Conservation (phyloP, 208 protist species). For the Trypanosoma caninum region DNA sequence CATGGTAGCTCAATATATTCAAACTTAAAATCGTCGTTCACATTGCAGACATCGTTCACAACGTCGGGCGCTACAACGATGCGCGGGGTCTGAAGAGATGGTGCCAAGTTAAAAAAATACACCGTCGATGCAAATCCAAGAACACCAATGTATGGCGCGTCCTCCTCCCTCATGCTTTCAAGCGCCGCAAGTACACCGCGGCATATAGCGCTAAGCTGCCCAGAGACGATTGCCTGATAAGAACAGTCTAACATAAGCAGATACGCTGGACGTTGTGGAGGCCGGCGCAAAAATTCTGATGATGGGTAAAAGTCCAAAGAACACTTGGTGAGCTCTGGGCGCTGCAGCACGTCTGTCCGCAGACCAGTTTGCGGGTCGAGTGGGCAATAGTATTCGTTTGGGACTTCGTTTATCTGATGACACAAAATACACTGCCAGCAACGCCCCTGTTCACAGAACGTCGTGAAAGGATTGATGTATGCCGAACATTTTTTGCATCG, state of each 20-base stretch:
- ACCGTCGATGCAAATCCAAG: slow-evolving; percentile 79
- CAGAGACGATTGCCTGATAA: slow-evolving; percentile 81
- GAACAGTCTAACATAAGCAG: slow-evolving; percentile 96
- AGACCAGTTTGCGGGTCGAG: slow-evolving; percentile 85
- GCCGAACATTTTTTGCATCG: slow-evolving; percentile 87
- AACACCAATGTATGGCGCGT: slow-evolving; percentile 80
- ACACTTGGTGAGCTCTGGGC: slow-evolving; percentile 90
- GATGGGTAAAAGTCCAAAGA: slow-evolving; percentile 94
- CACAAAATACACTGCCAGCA: slow-evolving; percentile 96
- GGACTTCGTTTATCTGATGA: slow-evolving; percentile 89
- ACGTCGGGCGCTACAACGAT: slow-evolving; percentile 88
- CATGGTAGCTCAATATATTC: slow-evolving; percentile 82
- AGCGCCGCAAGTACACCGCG: slow-evolving; percentile 60
- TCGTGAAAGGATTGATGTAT: slow-evolving; percentile 98
- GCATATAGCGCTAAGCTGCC: slow-evolving; percentile 76
- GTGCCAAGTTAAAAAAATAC: slow-evolving; percentile 93
- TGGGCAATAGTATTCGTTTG: slow-evolving; percentile 72
- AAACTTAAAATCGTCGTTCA: slow-evolving; percentile 82
- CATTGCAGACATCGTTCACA: slow-evolving; percentile 69
- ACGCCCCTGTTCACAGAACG: slow-evolving; percentile 89
- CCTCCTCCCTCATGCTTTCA: slow-evolving; percentile 66
- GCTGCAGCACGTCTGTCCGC: slow-evolving; percentile 64
- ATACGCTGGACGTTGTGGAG: slow-evolving; percentile 90
- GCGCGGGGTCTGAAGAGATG: slow-evolving; percentile 63
- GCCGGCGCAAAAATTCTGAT: slow-evolving; percentile 92